Conservation (phyloP, 1,284 basidiomycete genomes). For the Ceratobasidium sp. region DNA sequence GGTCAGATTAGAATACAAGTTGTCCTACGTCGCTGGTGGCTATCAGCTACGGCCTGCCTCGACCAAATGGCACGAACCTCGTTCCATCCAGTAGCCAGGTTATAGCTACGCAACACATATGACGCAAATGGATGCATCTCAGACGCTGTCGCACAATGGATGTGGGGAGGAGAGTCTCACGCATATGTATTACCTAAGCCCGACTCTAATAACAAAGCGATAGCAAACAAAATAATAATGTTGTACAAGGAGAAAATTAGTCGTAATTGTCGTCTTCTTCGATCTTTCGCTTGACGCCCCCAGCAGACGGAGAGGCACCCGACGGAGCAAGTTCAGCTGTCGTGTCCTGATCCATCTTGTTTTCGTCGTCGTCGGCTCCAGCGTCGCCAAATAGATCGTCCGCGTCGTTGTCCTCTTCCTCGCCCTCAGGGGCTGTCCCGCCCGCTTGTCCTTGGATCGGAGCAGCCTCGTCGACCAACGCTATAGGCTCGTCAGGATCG, state of each 20-base stretch:
- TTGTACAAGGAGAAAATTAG: conserved; percentile 53
- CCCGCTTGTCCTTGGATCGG: conserved; percentile 45
- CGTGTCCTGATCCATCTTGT: conserved; percentile 44
- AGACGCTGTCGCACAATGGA: not conserved
- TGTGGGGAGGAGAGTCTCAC: conserved; percentile 32
- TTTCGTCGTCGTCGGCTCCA: conserved; percentile 48
- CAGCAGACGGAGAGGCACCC: conserved; percentile 56
- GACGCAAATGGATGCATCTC: conserved; percentile 85
- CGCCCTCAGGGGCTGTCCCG: conserved; percentile 61
- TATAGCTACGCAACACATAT: conserved; percentile 90
- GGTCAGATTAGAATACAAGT: conserved; percentile 90
- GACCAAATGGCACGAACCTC: conserved; percentile 57
- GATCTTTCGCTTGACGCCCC: conserved; percentile 71
- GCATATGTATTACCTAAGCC: conserved; percentile 28
- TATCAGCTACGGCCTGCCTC: conserved; percentile 22
- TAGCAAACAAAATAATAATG: conserved; percentile 33
- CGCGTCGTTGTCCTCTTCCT: conserved; percentile 50
- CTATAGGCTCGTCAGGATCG: conserved; percentile 46
- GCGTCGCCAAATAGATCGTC: conserved; percentile 47
- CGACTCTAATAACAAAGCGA: conserved; percentile 19
- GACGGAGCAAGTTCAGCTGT: conserved; percentile 53
- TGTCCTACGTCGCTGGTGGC: conserved; percentile 63
- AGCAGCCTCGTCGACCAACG: conserved; percentile 42
- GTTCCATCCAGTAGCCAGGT: conserved; percentile 93
- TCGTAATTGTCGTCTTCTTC: conserved; percentile 89